Evolutionary conservation across 106 monocot species (phyloP), one percentile per base, ranked within the genome.

Genomic region (Platanthera zijinensis): DNA sequence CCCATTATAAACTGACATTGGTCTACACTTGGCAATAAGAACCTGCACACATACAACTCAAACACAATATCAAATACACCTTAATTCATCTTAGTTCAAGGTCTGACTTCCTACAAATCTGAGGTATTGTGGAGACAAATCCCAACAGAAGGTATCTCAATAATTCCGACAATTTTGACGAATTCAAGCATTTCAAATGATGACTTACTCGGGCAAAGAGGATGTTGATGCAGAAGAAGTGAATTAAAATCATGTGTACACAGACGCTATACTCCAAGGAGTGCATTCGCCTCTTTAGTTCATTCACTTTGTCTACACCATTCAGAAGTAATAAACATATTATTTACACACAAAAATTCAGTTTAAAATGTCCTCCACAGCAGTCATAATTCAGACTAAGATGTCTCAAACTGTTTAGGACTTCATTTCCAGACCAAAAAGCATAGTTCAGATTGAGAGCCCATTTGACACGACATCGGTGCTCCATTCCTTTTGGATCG

Each of bases 191-290:
- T 47, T 70, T 70, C 67, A 67, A 67, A 67, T 71, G 48, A 48
- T 51, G 50, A 85, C 84, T 88, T 85, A 97, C 97, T 5, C 18
- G 53, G 89, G 85, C 66, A 89, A 78, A 54, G 80, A 84, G n/a
- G 78, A 11, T 53, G 84, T 78, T 32, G 93, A 97, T 68, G 91
- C 97, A 17, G 86, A 81, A 10, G 81, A 86, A 46, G 94, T 88
- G 56, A 70, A 89, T 82, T 14, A 97, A 28, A 76, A 91, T 85
- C 97, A 94, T 64, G 87, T 51, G 32, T 91, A 93, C 64, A 92
- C 88, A 66, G 22, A 88, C 77, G 80, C 85, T 80, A 97, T 97
- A 79, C 91, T 86, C 75, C 78, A 67, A 76, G 89, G 77, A 78
- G 97, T 93, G 62, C 47, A 77, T 94, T 53, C 93, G 76, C 78